phyloP scores from a whole-genome alignment of 768 basidiomycete species.

The Suillus hirtellus region DNA sequence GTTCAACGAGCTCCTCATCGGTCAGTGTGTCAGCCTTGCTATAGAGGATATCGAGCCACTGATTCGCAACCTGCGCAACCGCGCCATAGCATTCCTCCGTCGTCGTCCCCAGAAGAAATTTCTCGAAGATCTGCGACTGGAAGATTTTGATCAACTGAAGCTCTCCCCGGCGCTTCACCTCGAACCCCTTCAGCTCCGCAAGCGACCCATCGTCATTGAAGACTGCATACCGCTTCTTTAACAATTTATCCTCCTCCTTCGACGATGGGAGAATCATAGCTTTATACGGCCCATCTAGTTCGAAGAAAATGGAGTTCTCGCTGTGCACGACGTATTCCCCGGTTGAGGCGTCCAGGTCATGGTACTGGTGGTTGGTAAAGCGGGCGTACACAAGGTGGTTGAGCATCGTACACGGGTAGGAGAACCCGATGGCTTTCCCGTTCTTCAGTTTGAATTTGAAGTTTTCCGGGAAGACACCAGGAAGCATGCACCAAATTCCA shows the following conservation, averaged over 20 bases:
- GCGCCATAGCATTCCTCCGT: constrained; percentile 95
- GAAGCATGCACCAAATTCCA: constrained; percentile 99
- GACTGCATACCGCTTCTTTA: constrained; percentile 99
- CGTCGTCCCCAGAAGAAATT: constrained; percentile 90
- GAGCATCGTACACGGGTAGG: constrained; percentile 99
- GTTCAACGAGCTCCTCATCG: constrained; percentile 93
- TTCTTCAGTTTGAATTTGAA: constrained; percentile 90
- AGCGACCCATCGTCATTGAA: constrained; percentile 97
- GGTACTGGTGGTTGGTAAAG: constrained; percentile 98
- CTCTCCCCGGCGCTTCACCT: constrained; percentile 97
- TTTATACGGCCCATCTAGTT: constrained; percentile 96
- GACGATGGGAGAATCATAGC: constrained; percentile 99
- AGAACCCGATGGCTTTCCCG: constrained; percentile 87
- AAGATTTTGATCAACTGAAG: constrained; percentile 99
- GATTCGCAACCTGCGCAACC: constrained; percentile 91
- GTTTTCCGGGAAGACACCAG: constrained; percentile 96
- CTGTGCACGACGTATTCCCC: constrained; percentile 85
- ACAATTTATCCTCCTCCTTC: constrained; percentile 96
- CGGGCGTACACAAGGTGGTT: constrained; percentile 95
- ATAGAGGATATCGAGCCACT: constrained; percentile 96
- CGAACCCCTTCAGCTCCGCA: constrained; percentile 99
- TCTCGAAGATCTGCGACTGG: constrained; percentile 98
- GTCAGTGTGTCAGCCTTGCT: constrained; percentile 79
- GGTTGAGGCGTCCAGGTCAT: constrained; percentile 81
- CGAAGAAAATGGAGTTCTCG: constrained; percentile 99